A percentile compares a stretch with the other conserved stretches of the same genome.
These are phyloP conservation scores for Verticillium nubilum DNA, from an alignment of 2,329 filamentous ascomycete species.

Conservation along the genomic window DNA sequence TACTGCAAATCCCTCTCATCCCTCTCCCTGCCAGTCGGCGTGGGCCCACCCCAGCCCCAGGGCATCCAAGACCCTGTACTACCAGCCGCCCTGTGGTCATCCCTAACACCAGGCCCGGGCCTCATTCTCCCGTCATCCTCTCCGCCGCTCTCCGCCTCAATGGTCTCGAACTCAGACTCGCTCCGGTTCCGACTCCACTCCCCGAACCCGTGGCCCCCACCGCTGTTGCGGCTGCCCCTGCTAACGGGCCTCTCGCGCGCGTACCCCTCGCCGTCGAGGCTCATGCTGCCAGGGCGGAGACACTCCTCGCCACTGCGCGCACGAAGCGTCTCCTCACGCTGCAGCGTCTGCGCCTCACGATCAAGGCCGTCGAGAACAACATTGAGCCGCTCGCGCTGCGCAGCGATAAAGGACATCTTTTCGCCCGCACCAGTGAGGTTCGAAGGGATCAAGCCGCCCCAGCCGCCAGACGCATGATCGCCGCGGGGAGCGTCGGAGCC, in stretches of 20 bases:
- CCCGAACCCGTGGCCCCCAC: slow-evolving; percentile 32
- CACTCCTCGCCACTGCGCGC: background rate
- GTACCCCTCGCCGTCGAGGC: background rate
- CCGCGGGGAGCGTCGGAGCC: slow-evolving; percentile 4
- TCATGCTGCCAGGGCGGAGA: background rate
- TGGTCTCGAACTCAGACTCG: slow-evolving; percentile 85
- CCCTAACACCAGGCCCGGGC: slow-evolving; percentile 15
- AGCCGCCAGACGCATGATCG: background rate
- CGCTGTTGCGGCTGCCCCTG: slow-evolving; percentile 33
- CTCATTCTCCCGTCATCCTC: slow-evolving; percentile 37
- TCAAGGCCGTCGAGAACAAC: slow-evolving; percentile 74
- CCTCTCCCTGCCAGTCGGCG: slow-evolving; percentile 21
- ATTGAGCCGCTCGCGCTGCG: slow-evolving; percentile 72
- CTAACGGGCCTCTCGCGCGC: slow-evolving; percentile 9
- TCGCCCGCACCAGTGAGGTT: slow-evolving; percentile 57
- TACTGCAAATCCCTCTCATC: background rate
- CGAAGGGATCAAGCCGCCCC: slow-evolving; percentile 63
- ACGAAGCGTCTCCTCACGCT: slow-evolving; percentile 25
- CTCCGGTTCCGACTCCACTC: slow-evolving; percentile 75
- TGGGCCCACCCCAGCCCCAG: slow-evolving; percentile 34
- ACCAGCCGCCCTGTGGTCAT: slow-evolving; percentile 11
- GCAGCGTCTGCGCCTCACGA: slow-evolving; percentile 64
- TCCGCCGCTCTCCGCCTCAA: slow-evolving; percentile 66
- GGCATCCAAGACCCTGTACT: slow-evolving; percentile 40
- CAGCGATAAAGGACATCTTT: slow-evolving; percentile 69